Base-by-base conservation (phyloP, 257 asterid species). In the Scutellaria baicalensis region DNA sequence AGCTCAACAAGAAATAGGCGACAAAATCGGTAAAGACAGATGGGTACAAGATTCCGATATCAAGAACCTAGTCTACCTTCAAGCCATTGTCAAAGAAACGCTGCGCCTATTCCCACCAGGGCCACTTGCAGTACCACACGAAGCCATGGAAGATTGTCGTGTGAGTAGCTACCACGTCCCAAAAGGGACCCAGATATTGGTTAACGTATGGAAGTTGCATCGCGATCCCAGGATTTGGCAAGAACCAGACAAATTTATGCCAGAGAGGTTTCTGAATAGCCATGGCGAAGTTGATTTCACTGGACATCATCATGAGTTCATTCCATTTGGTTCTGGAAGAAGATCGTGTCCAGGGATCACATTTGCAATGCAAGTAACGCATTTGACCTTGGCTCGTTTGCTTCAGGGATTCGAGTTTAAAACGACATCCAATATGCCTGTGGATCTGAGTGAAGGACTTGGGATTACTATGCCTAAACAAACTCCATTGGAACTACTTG, bases 321-420 rank as follows among this genome's bases (percentile, higher is more conserved):
- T 52, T n/a, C 95, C 95, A 0, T 88, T 87, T 36, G 89, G 94
- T 8, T 76, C 83, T 0, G 91, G 89, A 1, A 67, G 94, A 11
- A 63, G 91, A 65, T 71, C 78, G 4, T 88, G 88, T 45, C 91
- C 91, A 0, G 86, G 88, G 8, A 67, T 72, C 3, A 73, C 80
- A 0, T 83, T 83, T 5, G 89, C 85, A 0, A 70, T 68, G 78
- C 81, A 81, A 49, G 84, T 83, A 39, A 71, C 84, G 0, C 80
- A 83, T 17, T 63, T 85, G 65, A 78, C 82, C 2, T 16, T 85
- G 59, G 91, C 86, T 4, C 76, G 81, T 45, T 20, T 88, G 75
- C 48, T 88, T 9, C 91, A 88, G 56, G 89, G 91, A 8, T 85
- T 83, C 42, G 77, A 78, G 47, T 70, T 85, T 2, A 50, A 21